Evolutionary conservation across 495 filamentous ascomycete genomes (phyloP).

Genomic region (Schizothecium vesticola): DNA sequence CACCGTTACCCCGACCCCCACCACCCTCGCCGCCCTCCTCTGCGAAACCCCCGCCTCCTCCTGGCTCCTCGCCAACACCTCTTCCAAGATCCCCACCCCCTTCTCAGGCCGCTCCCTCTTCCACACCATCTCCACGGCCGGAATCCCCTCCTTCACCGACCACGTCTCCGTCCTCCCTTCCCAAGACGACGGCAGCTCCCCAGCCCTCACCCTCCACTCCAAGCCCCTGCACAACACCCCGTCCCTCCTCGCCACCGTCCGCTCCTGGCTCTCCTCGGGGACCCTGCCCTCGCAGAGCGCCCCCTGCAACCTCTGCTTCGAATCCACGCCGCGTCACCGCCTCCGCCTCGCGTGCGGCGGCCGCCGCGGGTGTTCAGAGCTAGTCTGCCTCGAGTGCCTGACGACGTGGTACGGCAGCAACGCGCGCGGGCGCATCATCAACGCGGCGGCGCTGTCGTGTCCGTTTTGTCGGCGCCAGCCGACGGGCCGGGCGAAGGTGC

Average conservation of each 20-base stretch:
- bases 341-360: slow-evolving; percentile 23
- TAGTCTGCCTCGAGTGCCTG: slow-evolving; percentile 19
- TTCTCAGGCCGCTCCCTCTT: slow-evolving; percentile 38
- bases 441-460: slow-evolving; percentile 37
- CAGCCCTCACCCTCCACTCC: slow-evolving; percentile 24
- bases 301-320: slow-evolving; percentile 41
- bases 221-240: slow-evolving; percentile 39
- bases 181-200: not conserved
- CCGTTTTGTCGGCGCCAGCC: slow-evolving; percentile 41
- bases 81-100: slow-evolving; percentile 23
- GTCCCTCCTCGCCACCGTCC: slow-evolving; percentile 19
- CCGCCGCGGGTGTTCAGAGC: slow-evolving; percentile 16
- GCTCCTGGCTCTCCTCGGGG: not conserved
- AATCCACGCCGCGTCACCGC: slow-evolving; percentile 19
- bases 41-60: slow-evolving; percentile 28
- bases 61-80: slow-evolving; percentile 37
- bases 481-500: slow-evolving; percentile 19
- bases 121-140: slow-evolving; percentile 30
- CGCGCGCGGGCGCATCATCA: slow-evolving; percentile 31
- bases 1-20: slow-evolving; percentile 29
- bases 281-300: slow-evolving; percentile 15
- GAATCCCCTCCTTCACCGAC: slow-evolving; percentile 24
- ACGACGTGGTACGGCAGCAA: slow-evolving; percentile 27
- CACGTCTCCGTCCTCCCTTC: slow-evolving; percentile 35
- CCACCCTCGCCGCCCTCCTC: slow-evolving; percentile 25